These are phyloP conservation scores for Knufia fluminis DNA, from an alignment of 2,329 filamentous ascomycete genomes.

Conservation along the genomic window DNA sequence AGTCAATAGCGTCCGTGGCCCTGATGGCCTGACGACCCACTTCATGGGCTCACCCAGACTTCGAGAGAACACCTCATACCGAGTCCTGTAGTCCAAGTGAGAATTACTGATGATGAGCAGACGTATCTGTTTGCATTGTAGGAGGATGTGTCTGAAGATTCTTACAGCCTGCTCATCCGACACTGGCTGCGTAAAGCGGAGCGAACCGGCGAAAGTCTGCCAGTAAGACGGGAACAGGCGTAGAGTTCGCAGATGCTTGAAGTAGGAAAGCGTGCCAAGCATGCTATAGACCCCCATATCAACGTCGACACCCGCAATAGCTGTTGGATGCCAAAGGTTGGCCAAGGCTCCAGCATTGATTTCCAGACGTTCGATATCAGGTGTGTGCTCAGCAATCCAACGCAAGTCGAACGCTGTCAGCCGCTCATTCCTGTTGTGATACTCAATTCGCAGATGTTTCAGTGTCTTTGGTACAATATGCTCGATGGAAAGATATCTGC, in stretches of 20 bases:
- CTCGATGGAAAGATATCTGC: constrained; percentile 18
- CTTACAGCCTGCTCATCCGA: constrained; percentile 20
- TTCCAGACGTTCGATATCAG: constrained; percentile 19
- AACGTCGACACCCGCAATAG: constrained; percentile 22
- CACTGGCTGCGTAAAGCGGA: constrained; percentile 8
- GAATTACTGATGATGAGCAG: constrained; percentile 15
- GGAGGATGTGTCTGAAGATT: constrained; percentile 20
- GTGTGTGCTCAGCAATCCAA: constrained; percentile 13
- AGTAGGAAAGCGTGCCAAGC: constrained; percentile 18
- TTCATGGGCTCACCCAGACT: constrained; percentile 18
- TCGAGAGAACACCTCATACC: neutral
- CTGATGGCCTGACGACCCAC: constrained; percentile 18
- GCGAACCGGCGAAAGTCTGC: neutral
- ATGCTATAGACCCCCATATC: constrained; percentile 21
- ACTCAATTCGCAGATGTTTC: constrained; percentile 11
- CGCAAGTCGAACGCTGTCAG: constrained; percentile 16
- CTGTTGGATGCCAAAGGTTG: constrained; percentile 21
- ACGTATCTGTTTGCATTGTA: constrained; percentile 15
- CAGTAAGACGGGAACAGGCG: constrained; percentile 22
- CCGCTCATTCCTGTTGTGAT: constrained; percentile 13
- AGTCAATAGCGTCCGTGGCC: constrained; percentile 19
- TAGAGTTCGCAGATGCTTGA: constrained; percentile 17
- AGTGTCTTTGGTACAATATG: constrained; percentile 14
- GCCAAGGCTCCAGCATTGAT: constrained; percentile 21
- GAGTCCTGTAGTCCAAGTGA: constrained; percentile 2